These are phyloP conservation scores for Elsinoe perseae DNA, from an alignment of 2,329 filamentous ascomycete genomes.

Conservation along the genomic window DNA sequence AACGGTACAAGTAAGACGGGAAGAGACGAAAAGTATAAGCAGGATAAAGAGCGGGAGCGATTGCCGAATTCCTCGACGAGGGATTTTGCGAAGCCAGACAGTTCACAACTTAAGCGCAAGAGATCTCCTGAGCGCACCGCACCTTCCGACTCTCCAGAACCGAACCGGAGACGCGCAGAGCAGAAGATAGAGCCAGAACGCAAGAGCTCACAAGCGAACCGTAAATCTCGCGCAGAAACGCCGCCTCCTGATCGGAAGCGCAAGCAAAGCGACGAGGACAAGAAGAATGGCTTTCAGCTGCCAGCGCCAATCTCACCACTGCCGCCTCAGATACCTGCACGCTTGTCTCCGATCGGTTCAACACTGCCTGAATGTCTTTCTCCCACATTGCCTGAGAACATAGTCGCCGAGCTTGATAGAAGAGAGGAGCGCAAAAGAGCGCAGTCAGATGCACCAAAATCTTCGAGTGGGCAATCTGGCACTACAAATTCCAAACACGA, in stretches of 20 bases:
- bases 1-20: conserved; percentile 21
- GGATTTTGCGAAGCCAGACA: not conserved
- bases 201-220: not conserved
- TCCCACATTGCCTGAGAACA: conserved; percentile 48
- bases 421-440: conserved; percentile 22
- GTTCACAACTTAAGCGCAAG: conserved; percentile 6
- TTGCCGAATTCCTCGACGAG: not conserved
- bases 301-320: conserved; percentile 17
- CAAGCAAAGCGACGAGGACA: conserved; percentile 1
- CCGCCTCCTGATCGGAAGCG: not conserved
- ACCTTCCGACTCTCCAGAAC: not conserved
- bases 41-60: not conserved
- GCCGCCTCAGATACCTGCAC: not conserved
- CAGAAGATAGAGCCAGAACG: not conserved
- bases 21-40: conserved; percentile 18
- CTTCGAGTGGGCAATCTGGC: conserved; percentile 7
- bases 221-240: not conserved
- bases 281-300: conserved; percentile 6
- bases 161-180: not conserved
- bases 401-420: conserved; percentile 46
- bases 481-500: conserved; percentile 16
- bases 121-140: not conserved
- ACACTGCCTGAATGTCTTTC: conserved; percentile 46
- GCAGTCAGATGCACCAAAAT: conserved; percentile 20
- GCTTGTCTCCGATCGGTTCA: conserved; percentile 4